Percentiles rank a stretch among this genome's conserved stretches.
Conservation (phyloP, 345 rosid genomes). For the Rhodamnia argentea region DNA sequence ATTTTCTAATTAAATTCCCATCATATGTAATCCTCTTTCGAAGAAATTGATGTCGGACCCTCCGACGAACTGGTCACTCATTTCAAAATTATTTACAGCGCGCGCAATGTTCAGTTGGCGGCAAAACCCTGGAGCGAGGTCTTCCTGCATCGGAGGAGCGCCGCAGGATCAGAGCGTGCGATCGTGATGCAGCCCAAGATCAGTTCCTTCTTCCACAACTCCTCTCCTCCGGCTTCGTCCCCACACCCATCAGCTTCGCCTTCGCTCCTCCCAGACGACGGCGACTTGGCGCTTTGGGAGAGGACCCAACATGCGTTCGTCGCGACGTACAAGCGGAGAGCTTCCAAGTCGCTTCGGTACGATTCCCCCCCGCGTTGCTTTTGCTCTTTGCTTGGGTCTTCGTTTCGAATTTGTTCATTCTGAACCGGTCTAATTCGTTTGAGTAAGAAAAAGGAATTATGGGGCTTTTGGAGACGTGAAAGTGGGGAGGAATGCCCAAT, state of each 20-base stretch:
- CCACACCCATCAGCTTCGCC: not conserved
- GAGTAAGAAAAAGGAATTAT: not conserved
- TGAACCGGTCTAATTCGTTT: not conserved
- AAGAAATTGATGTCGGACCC: not conserved
- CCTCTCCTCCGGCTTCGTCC: not conserved
- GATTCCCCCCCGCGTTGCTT: not conserved
- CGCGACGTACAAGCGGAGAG: constrained; percentile 45
- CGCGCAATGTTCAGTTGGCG: not conserved
- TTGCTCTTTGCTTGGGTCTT: not conserved
- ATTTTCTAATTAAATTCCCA: not conserved
- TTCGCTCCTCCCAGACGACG: not conserved
- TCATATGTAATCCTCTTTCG: not conserved
- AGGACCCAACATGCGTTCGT: constrained; percentile 15
- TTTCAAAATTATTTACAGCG: not conserved
- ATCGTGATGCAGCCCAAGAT: constrained; percentile 60
- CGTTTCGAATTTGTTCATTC: not conserved
- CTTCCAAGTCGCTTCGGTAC: constrained; percentile 27
- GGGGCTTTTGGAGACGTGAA: not conserved
- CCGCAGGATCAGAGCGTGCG: not conserved
- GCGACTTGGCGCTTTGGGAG: constrained; percentile 32
- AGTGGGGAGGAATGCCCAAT: not conserved
- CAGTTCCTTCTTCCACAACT: constrained; percentile 59
- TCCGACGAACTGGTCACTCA: not conserved
- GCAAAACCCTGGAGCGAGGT: not conserved
- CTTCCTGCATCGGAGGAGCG: not conserved